phyloP scores from a whole-genome alignment of 2,329 filamentous ascomycete genomes.

The Microsporum audouinii region DNA sequence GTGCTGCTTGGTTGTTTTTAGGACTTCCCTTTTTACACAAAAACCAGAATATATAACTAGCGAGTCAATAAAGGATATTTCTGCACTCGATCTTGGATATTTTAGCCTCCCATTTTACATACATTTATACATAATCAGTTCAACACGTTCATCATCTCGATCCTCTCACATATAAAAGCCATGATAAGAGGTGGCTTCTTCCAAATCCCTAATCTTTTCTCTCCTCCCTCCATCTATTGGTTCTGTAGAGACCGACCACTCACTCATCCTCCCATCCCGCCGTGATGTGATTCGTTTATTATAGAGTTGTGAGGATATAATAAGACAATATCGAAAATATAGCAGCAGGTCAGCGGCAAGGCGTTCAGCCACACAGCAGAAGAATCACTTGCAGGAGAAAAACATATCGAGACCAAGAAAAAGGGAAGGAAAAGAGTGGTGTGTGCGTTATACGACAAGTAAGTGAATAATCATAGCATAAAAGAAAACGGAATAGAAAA shows the following conservation, averaged over 20 bases:
- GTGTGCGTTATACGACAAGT: neutral
- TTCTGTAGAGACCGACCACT: neutral
- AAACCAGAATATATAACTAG: neutral
- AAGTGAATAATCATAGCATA: conserved; percentile 1
- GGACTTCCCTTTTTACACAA: neutral
- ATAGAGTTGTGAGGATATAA: conserved; percentile 1
- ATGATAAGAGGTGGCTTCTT: neutral
- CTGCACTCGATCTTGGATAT: neutral
- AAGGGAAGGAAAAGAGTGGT: neutral
- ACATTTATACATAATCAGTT: conserved; percentile 2
- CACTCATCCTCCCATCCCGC: neutral
- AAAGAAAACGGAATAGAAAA: neutral
- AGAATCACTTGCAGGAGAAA: neutral
- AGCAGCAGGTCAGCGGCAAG: neutral
- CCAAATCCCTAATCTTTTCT: neutral
- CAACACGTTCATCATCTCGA: neutral
- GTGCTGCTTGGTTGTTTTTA: neutral
- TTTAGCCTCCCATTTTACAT: neutral
- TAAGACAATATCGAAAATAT: conserved; percentile 1
- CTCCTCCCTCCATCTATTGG: neutral
- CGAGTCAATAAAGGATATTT: neutral
- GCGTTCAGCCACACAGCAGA: neutral
- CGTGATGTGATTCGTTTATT: neutral
- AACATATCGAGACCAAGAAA: neutral
- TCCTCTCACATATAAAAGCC: neutral